phyloP scores from a whole-genome alignment of 371 early-diverging fungal genomes.

The Parasitella parasitica region DNA sequence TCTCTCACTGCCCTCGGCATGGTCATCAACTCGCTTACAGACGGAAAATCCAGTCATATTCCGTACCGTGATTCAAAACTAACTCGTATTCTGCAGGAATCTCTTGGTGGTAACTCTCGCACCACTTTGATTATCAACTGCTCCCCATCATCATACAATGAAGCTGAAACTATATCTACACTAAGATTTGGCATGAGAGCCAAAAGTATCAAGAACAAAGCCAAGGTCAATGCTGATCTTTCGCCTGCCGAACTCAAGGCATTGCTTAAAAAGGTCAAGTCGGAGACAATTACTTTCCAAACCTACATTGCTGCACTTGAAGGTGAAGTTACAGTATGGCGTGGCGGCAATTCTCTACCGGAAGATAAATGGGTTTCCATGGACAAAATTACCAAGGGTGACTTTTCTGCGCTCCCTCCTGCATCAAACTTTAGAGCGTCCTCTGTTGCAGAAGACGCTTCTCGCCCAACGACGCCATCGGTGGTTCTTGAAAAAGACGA shows the following conservation, averaged over 20 bases:
- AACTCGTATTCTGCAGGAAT: conserved; percentile 98
- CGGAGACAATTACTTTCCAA: conserved; percentile 77
- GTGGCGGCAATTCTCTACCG: conserved; percentile 75
- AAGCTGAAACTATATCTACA: conserved; percentile 93
- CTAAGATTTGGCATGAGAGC: conserved; percentile 97
- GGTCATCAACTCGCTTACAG: conserved; percentile 97
- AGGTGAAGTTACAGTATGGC: conserved; percentile 88
- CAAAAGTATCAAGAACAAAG: conserved; percentile 98
- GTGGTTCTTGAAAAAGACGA: conserved; percentile 83
- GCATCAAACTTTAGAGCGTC: conserved; percentile 50
- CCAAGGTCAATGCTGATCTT: conserved; percentile 95
- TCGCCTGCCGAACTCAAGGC: conserved; percentile 92
- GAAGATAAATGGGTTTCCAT: conserved; percentile 74
- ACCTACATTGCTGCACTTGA: conserved; percentile 82
- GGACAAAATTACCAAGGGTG: conserved; percentile 63
- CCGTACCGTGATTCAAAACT: conserved; percentile 99
- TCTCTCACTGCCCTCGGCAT: conserved; percentile 96
- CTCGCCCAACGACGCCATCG: conserved; percentile 79
- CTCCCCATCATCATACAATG: conserved; percentile 95
- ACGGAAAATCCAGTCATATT: conserved; percentile 92
- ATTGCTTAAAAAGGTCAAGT: conserved; percentile 85
- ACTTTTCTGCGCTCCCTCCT: conserved; percentile 43
- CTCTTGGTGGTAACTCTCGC: conserved; percentile 96
- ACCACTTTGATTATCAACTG: conserved; percentile 97
- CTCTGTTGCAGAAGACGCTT: conserved; percentile 38